Base-by-base conservation (phyloP, 208 protist species). In the Herpetomonas tarakana region DNA sequence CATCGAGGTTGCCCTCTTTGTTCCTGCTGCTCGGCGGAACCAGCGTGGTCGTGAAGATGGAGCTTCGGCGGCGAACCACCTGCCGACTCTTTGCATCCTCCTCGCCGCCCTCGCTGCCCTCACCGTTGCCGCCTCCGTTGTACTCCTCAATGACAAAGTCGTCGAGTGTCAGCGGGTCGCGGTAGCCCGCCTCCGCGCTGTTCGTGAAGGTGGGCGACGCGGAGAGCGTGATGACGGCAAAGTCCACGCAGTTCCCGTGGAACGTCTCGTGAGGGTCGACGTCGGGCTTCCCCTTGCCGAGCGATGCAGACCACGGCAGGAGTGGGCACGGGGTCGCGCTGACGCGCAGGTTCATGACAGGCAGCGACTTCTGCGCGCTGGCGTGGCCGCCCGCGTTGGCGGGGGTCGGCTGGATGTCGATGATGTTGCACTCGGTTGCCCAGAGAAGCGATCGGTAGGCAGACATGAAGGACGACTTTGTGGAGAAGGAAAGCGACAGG, bases 381-480 rank as follows among this genome's bases (percentile, higher is more conserved):
- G 35, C 52, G 14, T 52, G 49, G 21, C 27, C 38, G 27, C 49
- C 63, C 11, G 55, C 65, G 35, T 73, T 65, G 21, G 61, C 54
- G 26, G 55, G 39, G 27, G 46, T 14, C 16, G 59, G 59, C 30
- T 55, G 45, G 47, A 78, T 65, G 30, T 81, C 71, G 11, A 81
- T 68, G 56, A 89, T 84, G 67, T 91, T 88, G 71, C 83, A 83
- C 71, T 91, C 83, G 38, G 78, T 90, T 35, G 84, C 82, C 84
- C 87, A 94, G 30, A 94, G 66, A 6, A 94, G 69, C 28, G 87
- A 72, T 62, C 79, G 81, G 74, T 91, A 94, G 47, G 87, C 87
- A 25, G 79, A 83, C 52, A 94, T 66, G 70, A 94, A 91, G 38
- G 83, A 69, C 22, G 60, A 67, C 54, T 83, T 74, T 7, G 83